A percentile compares a stretch with the other conserved stretches of the same genome.
These are phyloP conservation scores for Marasmius oreades DNA, from an alignment of 1,284 basidiomycete genomes.

Conservation along the genomic window DNA sequence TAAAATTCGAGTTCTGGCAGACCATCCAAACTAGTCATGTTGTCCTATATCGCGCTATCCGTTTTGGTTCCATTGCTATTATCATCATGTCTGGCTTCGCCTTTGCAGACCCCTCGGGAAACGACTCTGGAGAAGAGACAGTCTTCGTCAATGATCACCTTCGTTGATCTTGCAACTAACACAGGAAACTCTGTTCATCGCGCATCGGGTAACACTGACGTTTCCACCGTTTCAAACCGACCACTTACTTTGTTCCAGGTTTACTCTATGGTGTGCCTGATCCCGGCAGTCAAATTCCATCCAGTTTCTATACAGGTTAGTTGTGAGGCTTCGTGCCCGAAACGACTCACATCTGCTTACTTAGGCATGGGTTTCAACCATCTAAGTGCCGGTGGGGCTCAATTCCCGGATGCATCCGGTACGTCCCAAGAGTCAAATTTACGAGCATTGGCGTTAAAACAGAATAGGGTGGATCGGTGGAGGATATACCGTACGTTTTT, in stretches of 20 bases:
- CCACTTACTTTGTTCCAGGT: conserved; percentile 4
- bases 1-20: no score
- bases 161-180: conserved; percentile 17
- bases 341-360: not conserved
- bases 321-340: not conserved
- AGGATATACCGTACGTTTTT: conserved; percentile 13
- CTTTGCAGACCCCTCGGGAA: no score
- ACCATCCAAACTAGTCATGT: no score
- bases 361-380: conserved; percentile 23
- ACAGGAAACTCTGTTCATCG: conserved; percentile 14
- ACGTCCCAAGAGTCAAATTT: no score
- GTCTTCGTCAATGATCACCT: conserved; percentile 14
- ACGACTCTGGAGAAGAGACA: not conserved
- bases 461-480: conserved; percentile 18
- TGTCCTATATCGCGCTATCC: no score
- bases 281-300: conserved; percentile 16
- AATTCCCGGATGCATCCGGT: conserved; percentile 6
- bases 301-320: conserved; percentile 18
- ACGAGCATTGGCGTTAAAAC: no score
- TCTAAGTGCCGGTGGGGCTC: conserved; percentile 19
- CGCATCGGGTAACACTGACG: conserved; percentile 13
- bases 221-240: not conserved
- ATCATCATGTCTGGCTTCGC: no score
- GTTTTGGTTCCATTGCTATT: no score
- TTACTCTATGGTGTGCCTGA: conserved; percentile 21